phyloP scores from a whole-genome alignment of 352 stramenopile genomes.

The Pythium coloratum region DNA sequence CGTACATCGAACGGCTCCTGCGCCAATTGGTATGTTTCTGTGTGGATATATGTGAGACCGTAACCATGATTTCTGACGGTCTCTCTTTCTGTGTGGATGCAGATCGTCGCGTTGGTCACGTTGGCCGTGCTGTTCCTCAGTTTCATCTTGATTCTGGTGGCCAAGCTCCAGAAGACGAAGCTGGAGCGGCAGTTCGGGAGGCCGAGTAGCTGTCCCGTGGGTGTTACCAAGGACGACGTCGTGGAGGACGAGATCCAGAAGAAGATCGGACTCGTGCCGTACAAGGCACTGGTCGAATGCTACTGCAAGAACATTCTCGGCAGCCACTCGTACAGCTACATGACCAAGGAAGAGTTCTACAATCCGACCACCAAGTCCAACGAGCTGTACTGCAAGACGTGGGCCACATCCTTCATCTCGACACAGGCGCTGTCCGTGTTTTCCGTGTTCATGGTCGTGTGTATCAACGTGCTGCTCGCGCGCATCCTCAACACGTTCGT shows the following conservation, averaged over 20 bases:
- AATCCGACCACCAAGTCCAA: conserved; percentile 38
- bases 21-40: conserved; percentile 51
- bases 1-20: conserved; percentile 55
- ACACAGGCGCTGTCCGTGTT: conserved; percentile 64
- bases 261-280: conserved; percentile 44
- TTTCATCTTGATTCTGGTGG: conserved; percentile 75
- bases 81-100: neutral
- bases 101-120: conserved; percentile 71
- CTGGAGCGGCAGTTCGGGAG: conserved; percentile 70
- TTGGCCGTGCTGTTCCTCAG: conserved; percentile 68
- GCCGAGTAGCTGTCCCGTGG: conserved; percentile 55
- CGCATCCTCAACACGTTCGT: conserved; percentile 71
- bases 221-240: conserved; percentile 63
- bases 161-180: conserved; percentile 70
- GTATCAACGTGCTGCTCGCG: conserved; percentile 67
- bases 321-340: conserved; percentile 54
- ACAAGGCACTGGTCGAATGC: conserved; percentile 80
- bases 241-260: conserved; percentile 71
- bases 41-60: neutral
- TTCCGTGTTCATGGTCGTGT: conserved; percentile 71
- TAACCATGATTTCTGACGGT: neutral
- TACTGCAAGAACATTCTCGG: conserved; percentile 67
- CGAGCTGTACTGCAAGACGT: conserved; percentile 62
- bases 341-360: conserved; percentile 61
- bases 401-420: conserved; percentile 67